Evolutionary conservation across 345 rosid species (phyloP), one percentile per base, ranked within the genome.

Genomic region (Lepidium africanum): DNA sequence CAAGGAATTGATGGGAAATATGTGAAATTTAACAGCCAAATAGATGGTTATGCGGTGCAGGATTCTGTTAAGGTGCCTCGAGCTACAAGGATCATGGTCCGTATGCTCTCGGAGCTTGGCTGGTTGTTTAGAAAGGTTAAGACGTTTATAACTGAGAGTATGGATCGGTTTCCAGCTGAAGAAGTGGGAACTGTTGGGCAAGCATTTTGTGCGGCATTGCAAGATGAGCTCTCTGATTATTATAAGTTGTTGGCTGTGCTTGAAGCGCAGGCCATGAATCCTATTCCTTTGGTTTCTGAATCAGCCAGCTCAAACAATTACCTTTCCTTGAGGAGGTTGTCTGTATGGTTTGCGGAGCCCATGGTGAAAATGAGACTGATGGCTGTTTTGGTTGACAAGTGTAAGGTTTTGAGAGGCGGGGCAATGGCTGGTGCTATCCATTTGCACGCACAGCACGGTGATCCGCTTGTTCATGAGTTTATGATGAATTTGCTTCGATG

Each of bases 401-500:
- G 99, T 71, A 81, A 83, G 81, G 89, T 85, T 54, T 66, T 94
- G 80, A 89, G 89, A 80, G 98, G 96, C 41, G 98, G 98, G 45
- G 91, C 98, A 6, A 92, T 89, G 96, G 95, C 96, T 50, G 98
- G 95, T 38, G 92, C 97, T 67, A 91, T 94, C 63, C 97, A 94
- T 83, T 71, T 94, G 85, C 97, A 89, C 40, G 99, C 97, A 12
- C 91, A 85, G 70, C 99, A 94, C 10, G 99, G 99, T 42, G 96
- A 94, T 67, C 89, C 91, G 13, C 93, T 87, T 37, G 99, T 91
- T 55, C 91, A 82, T 45, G 90, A 86, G 35, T 94, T 94, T 71
- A 89, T 94, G 99, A 86, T 78, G 84, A 79, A 77, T 55, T 82
- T 94, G 76, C 96, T 94, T 13, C 76, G 72, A 47, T 83, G 93